A percentile compares a stretch with the other conserved stretches of the same genome.
Conservation (phyloP, 164 flowering plant species). For the Cinnamomum micranthum region DNA sequence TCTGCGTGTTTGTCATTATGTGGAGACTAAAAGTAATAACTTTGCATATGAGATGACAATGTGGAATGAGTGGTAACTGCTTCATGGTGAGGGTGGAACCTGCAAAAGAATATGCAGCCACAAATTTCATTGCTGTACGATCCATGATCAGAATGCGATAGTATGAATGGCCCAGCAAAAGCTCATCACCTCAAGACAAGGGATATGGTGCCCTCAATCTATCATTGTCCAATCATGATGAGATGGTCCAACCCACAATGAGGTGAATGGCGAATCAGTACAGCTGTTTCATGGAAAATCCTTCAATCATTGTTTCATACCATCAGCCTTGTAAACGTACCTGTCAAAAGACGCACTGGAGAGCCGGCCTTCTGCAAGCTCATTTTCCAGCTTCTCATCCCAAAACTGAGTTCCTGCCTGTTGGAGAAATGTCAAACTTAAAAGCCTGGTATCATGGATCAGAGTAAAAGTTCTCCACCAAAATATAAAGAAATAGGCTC, state of each 20-base stretch:
- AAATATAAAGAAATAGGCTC: not conserved
- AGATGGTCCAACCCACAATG: not conserved
- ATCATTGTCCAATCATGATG: not conserved
- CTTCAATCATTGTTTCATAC: not conserved
- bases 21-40: too few species aligned
- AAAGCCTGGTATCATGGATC: not conserved
- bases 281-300: too few species aligned
- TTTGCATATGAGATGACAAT: not conserved
- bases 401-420: conserved; percentile 99
- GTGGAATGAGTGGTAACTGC: not conserved
- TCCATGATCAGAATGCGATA: not conserved
- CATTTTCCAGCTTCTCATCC: conserved; percentile 84
- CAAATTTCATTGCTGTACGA: too few species aligned
- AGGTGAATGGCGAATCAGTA: not conserved
- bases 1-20: too few species aligned
- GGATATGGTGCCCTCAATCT: not conserved
- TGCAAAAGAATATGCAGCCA: too few species aligned
- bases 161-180: not conserved
- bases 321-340: conserved; percentile 17
- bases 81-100: too few species aligned
- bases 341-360: conserved; percentile 85
- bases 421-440: conserved; percentile 3
- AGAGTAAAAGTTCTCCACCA: not conserved
- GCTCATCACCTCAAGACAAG: not conserved
- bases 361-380: conserved; percentile 78